Evolutionary conservation across 1,139 yeast species (phyloP), one percentile per base, ranked within the genome.

Genomic region (Taphrina sp.): DNA sequence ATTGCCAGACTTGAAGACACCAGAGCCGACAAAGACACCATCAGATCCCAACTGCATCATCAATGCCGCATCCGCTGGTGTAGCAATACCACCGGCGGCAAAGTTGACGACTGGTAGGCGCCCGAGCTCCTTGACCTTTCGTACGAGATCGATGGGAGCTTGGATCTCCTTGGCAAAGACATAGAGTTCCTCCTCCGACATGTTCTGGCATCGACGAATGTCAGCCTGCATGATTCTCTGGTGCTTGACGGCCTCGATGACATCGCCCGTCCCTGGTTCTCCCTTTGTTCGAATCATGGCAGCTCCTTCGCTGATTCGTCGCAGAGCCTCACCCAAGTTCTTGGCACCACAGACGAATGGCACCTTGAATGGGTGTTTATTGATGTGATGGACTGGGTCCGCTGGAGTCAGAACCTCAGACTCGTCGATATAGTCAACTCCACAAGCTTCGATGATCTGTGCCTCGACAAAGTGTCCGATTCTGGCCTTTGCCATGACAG

Each of bases 11-110:
- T 82, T 82, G 78, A 86, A 86, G 63, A 86, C 86, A 44, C 95
- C 95, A 5, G 89, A 82, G n/a, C 95, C 95, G 38, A 86, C 95
- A 67, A 86, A 86, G 36, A 86, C 89, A 62, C 95, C 95, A 67
- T 86, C 95, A 69, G 89, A 84, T n/a, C 95, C 95, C 65, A 85
- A 75, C 70, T 85, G 90, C 95, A 86, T 85, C 71, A 88, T 82
- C 62, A 86, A 73, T 8, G 95, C 95, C 41, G 95, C 95, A 69
- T 86, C 95, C 1, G 92, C 83, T 26, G 95, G 95, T 8, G 95
- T 84, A 8, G 95, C 95, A 55, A 86, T 84, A 61, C 95, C 95
- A 52, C 95, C 95, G 19, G 95, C 95, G 38, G 95, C 94, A 69
- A 86, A 86, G 73, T 85, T 85, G 57, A 86, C 95, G 46, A 86